These are phyloP conservation scores for Teratosphaeria zuluensis DNA, from an alignment of 2,329 filamentous ascomycete species.

Conservation along the genomic window DNA sequence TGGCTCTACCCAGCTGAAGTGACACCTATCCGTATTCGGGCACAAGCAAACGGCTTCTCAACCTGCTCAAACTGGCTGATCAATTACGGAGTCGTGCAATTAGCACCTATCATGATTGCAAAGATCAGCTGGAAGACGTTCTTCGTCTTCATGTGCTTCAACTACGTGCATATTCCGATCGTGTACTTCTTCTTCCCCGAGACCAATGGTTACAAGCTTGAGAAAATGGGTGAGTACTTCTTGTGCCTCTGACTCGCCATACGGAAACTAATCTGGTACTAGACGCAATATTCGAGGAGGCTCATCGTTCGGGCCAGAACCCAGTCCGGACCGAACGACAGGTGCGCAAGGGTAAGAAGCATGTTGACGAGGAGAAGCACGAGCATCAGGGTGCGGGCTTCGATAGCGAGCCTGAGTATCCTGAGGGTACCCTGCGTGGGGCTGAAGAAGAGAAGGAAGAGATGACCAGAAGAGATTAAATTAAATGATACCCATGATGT, in stretches of 20 bases:
- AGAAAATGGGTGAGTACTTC: slow-evolving; percentile 39
- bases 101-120: slow-evolving; percentile 50
- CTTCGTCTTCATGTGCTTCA: slow-evolving; percentile 3
- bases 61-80: slow-evolving; percentile 36
- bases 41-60: slow-evolving; percentile 27
- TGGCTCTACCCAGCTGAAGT: slow-evolving; percentile 26
- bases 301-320: neutral
- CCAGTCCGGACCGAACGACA: neutral
- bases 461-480: neutral
- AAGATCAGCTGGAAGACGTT: slow-evolving; percentile 4
- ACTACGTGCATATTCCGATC: slow-evolving; percentile 7
- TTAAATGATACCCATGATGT: neutral
- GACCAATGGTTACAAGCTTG: slow-evolving; percentile 62
- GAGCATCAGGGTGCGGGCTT: neutral
- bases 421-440: neutral
- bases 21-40: slow-evolving; percentile 24
- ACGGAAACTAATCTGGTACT: neutral
- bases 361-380: neutral
- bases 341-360: neutral
- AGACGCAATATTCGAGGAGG: neutral
- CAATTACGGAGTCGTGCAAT: slow-evolving; percentile 43
- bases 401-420: neutral
- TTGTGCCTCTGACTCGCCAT: neutral
- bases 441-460: neutral
- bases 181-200: slow-evolving; percentile 55